Conservation (phyloP, 139 green algal genomes). For the Chlamydomonas sphaeroides region DNA sequence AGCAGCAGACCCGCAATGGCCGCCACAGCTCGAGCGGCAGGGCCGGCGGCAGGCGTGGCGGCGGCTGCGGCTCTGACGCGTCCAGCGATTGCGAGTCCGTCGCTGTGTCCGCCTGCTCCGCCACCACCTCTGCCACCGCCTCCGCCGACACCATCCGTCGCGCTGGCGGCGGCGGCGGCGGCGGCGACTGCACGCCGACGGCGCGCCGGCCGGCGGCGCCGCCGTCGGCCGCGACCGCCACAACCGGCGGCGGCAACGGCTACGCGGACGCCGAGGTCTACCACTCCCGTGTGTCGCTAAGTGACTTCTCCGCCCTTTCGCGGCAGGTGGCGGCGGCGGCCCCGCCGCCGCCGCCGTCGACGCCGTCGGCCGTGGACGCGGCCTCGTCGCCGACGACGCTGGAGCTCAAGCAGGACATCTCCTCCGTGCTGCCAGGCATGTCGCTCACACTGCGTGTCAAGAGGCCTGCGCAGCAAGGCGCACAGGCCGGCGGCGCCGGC, state of each 20-base stretch:
- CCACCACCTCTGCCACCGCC: not conserved
- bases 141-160: not conserved
- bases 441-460: slow-evolving; percentile 29
- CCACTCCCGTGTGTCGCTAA: slow-evolving; percentile 7
- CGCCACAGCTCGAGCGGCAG: too few relatives aligned
- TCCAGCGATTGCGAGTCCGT: slow-evolving; percentile 36
- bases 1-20: too few relatives aligned
- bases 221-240: not conserved
- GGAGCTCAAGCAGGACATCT: slow-evolving; percentile 44
- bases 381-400: not conserved
- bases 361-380: not conserved
- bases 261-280: not conserved
- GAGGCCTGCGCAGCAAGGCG: slow-evolving; percentile 11
- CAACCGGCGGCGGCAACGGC: not conserved
- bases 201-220: not conserved
- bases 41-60: too few relatives aligned
- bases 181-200: too few relatives aligned
- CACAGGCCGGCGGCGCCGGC: not conserved
- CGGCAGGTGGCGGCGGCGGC: not conserved
- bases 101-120: slow-evolving; percentile 8
- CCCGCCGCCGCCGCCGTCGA: not conserved
- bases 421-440: slow-evolving; percentile 38
- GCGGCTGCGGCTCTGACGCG: not conserved
- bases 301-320: slow-evolving; percentile 17
- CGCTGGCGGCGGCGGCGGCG: not conserved